Evolutionary conservation across 805 yeast genomes (phyloP), one percentile per base, ranked within the genome.

Genomic region (Teunomyces lycoperdinae): DNA sequence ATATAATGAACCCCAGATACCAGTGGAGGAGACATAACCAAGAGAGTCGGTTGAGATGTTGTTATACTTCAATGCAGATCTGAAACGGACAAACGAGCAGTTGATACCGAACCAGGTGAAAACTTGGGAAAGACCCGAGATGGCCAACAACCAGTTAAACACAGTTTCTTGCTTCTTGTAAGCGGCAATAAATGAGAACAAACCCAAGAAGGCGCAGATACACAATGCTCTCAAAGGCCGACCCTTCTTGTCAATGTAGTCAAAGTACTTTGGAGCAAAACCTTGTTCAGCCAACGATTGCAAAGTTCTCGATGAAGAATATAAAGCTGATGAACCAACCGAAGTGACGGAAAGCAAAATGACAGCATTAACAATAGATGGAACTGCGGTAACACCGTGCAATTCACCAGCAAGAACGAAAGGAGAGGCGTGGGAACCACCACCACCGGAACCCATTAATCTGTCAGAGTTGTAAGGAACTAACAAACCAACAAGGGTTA

Each of bases 81-180:
- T 64, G 56, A 72, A 71, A 51, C 77, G 60, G 42, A 71, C 58
- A 47, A 72, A 76, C 26, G 75, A 65, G 17, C 68, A 51, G 48
- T 73, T 67, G 51, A 72, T 71, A 11, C 70, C 64, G 35, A 65
- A 63, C 77, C 77, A 72, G 9, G 75, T 71, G 54, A 72, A 72
- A 35, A 72, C 61, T 49, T 71, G 72, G 6, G 74, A 67, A 44
- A 72, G 57, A 14, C 74, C 77, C 28, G 73, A 67, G 36, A 72
- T 68, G 14, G 75, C 66, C 51, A 72, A 67, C 50, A 72, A 64
- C 74, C 76, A 72, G 42, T 58, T 61, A 55, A 72, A 72, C 4
- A 72, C 76, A 11, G 66, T 57, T 14, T 63, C 71, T 54, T 71
- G 65, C 46, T 71, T 61, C 24, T 67, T 57, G 50, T 66, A 72